These are phyloP conservation scores for Colletotrichum noveboracense DNA, from an alignment of 2,329 filamentous ascomycete genomes.

Conservation along the genomic window DNA sequence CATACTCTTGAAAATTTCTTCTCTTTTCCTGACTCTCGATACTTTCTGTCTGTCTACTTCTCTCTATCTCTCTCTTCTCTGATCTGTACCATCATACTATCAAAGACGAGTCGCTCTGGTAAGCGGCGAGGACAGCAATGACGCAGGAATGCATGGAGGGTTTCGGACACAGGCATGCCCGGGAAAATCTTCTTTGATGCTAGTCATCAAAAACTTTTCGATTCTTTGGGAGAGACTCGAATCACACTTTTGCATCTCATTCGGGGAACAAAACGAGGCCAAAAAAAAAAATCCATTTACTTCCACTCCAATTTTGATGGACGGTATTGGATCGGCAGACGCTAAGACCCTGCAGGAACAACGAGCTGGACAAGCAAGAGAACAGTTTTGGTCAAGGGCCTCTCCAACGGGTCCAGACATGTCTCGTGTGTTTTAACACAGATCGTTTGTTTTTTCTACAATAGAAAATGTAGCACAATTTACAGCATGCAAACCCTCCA, in stretches of 20 bases:
- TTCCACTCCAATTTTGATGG: background rate
- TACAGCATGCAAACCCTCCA: background rate
- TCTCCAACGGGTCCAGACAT: background rate
- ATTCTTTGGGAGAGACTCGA: background rate
- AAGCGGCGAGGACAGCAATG: slow-evolving; percentile 1
- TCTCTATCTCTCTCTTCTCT: slow-evolving; percentile 9
- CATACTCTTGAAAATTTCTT: background rate
- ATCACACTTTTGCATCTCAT: slow-evolving; percentile 1
- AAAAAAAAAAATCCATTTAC: background rate
- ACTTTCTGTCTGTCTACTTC: slow-evolving; percentile 10
- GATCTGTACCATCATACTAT: slow-evolving; percentile 11
- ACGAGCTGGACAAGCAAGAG: slow-evolving; percentile 3
- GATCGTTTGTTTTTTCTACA: background rate
- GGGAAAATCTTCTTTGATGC: background rate
- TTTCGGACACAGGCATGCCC: background rate
- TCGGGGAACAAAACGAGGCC: background rate
- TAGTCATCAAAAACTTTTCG: background rate
- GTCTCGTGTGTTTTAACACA: background rate
- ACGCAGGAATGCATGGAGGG: background rate
- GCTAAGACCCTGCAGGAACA: slow-evolving; percentile 6
- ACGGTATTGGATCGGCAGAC: background rate
- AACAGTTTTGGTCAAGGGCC: background rate
- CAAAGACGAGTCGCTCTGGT: slow-evolving; percentile 1
- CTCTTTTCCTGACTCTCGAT: slow-evolving; percentile 4
- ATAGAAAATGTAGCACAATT: background rate